Evolutionary conservation across 257 asterid genomes (phyloP), one percentile per base, ranked within the genome.

Genomic region (Vinca minor): DNA sequence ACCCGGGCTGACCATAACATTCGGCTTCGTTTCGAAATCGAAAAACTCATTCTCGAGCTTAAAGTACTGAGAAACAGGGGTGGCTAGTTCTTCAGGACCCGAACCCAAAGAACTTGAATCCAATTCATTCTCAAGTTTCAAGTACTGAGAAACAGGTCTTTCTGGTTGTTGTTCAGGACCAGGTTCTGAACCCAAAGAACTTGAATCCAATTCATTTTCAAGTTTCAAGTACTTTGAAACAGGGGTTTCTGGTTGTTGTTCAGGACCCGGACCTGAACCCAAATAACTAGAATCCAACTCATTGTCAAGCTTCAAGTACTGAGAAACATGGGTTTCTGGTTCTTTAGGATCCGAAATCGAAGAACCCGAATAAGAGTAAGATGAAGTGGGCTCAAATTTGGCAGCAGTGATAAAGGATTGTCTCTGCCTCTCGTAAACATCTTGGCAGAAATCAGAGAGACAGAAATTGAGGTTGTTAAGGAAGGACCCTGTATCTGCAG

Each of bases 401-500:
- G 41, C 68, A 17, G 75, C 21, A 49, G 41, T 54, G 39, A 52
- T 64, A 36, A 58, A 4, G 71, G 65, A 59, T 39, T 12, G 45
- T 42, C 52, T 56, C 39, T 56, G 62, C 25, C 42, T 32, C 59
- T 55, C 10, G 4, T 41, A 34, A 28, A 35, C 64, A 21, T 72
- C 72, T 0, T 31, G 38, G n/a, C 38, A 17, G 39, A 59, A 36
- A 60, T 69, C 73, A 4, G 73, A 44, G 46, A 79, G 76, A 64
- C 78, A 74, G 10, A 71, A 76, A 42, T 69, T 64, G 26, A 81
- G 84, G 55, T 75, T 81, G 59, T 67, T 69, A 5, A 82, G 15
- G 42, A 85, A 85, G 63, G 75, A 69, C 29, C 80, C 87, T 2
- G 80, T 67, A 11, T 76, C 82, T 11, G 71, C 63, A 7, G 64